Evolutionary conservation across 129 eudicot species (phyloP).

Genomic region (Tagetes erecta): DNA sequence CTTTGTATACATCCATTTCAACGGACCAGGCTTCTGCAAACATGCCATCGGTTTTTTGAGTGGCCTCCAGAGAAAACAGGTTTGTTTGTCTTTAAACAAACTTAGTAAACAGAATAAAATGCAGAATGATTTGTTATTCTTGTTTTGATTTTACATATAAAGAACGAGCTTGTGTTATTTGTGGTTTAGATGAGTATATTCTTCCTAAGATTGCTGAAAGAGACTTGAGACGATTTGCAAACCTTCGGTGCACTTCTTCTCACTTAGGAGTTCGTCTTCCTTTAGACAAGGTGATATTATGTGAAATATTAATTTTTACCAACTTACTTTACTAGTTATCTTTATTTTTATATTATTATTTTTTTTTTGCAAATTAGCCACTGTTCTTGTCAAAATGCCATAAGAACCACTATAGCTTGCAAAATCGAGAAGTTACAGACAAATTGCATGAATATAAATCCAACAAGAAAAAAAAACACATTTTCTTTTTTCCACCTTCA

Average conservation of each 20-base stretch:
- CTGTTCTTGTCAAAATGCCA: background rate
- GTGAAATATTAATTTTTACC: background rate
- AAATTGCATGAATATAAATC: background rate
- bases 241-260: constrained; percentile 63
- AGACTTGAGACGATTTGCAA: constrained; percentile 75
- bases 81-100: constrained; percentile 16
- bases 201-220: constrained; percentile 98
- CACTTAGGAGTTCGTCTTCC: constrained; percentile 59
- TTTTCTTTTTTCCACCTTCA: background rate
- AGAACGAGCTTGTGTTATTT: constrained; percentile 1
- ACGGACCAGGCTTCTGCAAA: constrained; percentile 54
- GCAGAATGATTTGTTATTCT: background rate
- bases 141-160: background rate
- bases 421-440: background rate
- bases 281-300: constrained; percentile 51
- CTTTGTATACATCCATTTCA: constrained; percentile 62
- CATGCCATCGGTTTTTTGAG: constrained; percentile 64
- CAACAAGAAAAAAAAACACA: background rate
- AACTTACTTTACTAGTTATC: background rate
- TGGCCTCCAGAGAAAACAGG: constrained; percentile 98
- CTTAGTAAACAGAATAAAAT: background rate
- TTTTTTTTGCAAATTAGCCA: background rate
- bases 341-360: background rate
- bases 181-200: constrained; percentile 77
- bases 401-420: background rate